These are phyloP conservation scores for Ceratocystis huliohia DNA, from an alignment of 2,329 filamentous ascomycete species.

Conservation along the genomic window DNA sequence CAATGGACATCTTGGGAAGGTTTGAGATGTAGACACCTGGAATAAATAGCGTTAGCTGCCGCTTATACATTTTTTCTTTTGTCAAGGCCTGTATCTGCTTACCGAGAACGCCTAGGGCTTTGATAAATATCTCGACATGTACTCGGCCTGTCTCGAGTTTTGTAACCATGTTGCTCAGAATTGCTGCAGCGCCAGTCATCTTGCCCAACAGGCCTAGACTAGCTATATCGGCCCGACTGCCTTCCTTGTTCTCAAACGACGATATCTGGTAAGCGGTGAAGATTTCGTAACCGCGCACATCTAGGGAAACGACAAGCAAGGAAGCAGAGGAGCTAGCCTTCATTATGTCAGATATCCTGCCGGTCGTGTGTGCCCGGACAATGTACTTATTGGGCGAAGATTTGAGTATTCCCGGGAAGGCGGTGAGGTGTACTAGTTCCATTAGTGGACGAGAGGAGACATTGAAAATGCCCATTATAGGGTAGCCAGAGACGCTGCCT, in stretches of 20 bases:
- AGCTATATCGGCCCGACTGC: conserved; percentile 41
- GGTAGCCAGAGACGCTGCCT: conserved; percentile 52
- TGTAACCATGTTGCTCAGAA: conserved; percentile 48
- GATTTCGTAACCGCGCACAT: conserved; percentile 62
- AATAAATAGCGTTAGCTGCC: neutral
- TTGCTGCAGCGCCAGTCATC: conserved; percentile 77
- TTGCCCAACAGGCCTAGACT: conserved; percentile 71
- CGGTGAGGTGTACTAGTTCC: conserved; percentile 56
- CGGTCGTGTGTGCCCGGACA: conserved; percentile 57
- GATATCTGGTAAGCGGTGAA: conserved; percentile 59
- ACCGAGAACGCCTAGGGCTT: conserved; percentile 67
- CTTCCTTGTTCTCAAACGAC: conserved; percentile 37
- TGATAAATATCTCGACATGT: conserved; percentile 55
- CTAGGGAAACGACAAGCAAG: conserved; percentile 51
- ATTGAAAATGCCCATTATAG: conserved; percentile 79
- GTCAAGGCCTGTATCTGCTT: conserved; percentile 25
- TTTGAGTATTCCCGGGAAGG: conserved; percentile 56
- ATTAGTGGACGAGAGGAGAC: conserved; percentile 48
- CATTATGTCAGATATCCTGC: conserved; percentile 45
- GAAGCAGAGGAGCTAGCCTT: conserved; percentile 33
- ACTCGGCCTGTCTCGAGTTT: conserved; percentile 44
- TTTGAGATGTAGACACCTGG: conserved; percentile 64
- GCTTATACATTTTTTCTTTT: conserved; percentile 15
- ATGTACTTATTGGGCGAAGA: conserved; percentile 46
- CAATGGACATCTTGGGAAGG: conserved; percentile 47